Evolutionary conservation across 169 alveolate species (phyloP).

Genomic region (Babesia ovata): DNA sequence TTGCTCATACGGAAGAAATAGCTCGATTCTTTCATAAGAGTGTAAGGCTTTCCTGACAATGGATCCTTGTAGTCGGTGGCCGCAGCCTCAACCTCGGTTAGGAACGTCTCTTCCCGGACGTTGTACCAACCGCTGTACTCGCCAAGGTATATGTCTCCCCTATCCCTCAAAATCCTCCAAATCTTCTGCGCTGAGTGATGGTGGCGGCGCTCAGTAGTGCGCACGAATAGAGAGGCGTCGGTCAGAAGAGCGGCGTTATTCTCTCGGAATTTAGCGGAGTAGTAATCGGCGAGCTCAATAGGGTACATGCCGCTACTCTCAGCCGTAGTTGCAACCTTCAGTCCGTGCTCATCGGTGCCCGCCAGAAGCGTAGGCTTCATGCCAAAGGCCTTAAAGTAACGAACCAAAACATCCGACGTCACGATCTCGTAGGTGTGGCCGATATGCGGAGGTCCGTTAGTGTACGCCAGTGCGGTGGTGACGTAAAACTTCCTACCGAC

Average conservation of each 20-base stretch:
- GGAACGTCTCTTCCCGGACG: conserved; percentile 90
- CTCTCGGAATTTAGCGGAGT: conserved; percentile 70
- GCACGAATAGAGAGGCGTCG: conserved; percentile 77
- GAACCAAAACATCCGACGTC: conserved; percentile 74
- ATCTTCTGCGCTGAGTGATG: conserved; percentile 76
- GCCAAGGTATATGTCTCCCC: conserved; percentile 86
- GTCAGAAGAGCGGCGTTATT: conserved; percentile 61
- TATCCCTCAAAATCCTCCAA: conserved; percentile 76
- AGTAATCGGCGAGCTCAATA: conserved; percentile 81
- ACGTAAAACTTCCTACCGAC: conserved; percentile 69
- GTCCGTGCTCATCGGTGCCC: conserved; percentile 94
- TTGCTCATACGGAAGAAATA: conserved; percentile 89
- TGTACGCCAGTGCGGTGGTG: conserved; percentile 92
- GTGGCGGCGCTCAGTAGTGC: conserved; percentile 87
- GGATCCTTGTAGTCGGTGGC: conserved; percentile 85
- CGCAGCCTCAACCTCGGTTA: conserved; percentile 89
- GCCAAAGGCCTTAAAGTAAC: conserved; percentile 83
- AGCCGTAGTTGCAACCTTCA: conserved; percentile 89
- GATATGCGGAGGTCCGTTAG: conserved; percentile 92
- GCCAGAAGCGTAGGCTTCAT: conserved; percentile 81
- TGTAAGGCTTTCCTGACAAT: conserved; percentile 78
- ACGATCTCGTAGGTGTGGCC: conserved; percentile 89
- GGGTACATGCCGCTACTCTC: conserved; percentile 79
- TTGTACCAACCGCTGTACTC: conserved; percentile 89
- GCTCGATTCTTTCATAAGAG: conserved; percentile 85